Evolutionary conservation across 805 yeast species (phyloP), one percentile per base, ranked within the genome.

Genomic region (Myxozyma neglecta): DNA sequence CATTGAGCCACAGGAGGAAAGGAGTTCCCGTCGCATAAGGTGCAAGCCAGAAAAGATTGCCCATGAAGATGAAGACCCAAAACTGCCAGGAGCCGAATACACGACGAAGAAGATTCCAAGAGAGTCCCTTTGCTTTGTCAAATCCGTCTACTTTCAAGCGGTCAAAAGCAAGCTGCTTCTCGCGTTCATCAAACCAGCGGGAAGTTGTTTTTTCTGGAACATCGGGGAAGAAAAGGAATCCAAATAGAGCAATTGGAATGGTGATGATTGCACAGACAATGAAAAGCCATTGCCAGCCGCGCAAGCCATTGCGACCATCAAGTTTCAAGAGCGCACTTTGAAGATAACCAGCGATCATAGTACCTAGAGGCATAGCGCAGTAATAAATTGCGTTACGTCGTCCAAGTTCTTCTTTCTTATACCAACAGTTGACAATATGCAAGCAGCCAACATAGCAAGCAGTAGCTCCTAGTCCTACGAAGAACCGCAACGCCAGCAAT

Each of bases 231-330:
- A 78, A 67, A 69, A 81, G 80, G 61, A 78, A 77, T 0, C 88
- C 88, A 53, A 83, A 64, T 9, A 85, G 13, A 7, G 86, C 88
- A 45, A 87, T 81, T 1, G 79, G 83, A 32, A 86, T 68, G 8
- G 87, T 83, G 52, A 87, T 80, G 53, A 83, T 69, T n/a, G 86
- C 86, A 70, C 86, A 89, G 64, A 87, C 79, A 50, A 87, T 81
- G 69, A 85, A 87, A 68, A 85, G 83, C 90, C 90, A 87, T 76
- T 85, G 80, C 90, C 90, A 87, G 11, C 88, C 84, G 11, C 78
- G 78, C 11, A 82, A 74, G 0, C 89, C 90, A 47, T 71, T 69
- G 11, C 70, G 73, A 36, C 87, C 88, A 57, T 78, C 74, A 65
- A 86, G 71, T 43, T 73, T 68, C 57, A 75, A 79, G 29, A 85